Evolutionary conservation across 192 early-diverging fungal genomes (phyloP).

Genomic region (Coemansia sp.): DNA sequence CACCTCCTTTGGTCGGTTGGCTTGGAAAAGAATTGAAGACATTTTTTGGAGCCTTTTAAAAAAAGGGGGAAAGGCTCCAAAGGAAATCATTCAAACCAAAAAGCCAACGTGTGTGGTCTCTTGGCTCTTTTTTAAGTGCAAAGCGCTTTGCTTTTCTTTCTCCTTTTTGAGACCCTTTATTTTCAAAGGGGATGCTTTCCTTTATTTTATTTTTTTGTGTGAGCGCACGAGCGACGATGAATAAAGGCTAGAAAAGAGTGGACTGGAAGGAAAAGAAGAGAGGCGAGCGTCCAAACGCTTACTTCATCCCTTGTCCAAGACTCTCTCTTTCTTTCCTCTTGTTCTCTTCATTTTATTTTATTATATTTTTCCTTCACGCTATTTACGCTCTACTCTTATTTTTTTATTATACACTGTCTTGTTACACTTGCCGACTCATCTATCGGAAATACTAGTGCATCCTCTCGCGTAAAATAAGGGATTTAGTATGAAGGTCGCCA

Average conservation of each 20-base stretch:
- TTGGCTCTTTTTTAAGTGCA: not conserved
- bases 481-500: slow-evolving; percentile 2
- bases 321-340: not conserved
- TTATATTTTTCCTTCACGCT: too few species aligned
- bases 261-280: not conserved
- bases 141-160: not conserved
- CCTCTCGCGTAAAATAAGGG: not conserved
- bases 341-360: not conserved
- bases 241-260: not conserved
- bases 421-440: not conserved
- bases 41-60: not conserved
- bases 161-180: not conserved
- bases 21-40: not conserved
- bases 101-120: slow-evolving; percentile 4
- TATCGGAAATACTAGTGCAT: not conserved
- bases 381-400: not conserved
- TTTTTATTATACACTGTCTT: not conserved
- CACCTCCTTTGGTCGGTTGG: too few species aligned
- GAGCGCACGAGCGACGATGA: not conserved
- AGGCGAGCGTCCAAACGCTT: not conserved
- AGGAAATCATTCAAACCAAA: not conserved
- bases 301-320: not conserved
- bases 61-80: not conserved
- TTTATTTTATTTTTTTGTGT: not conserved
- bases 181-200: not conserved